A percentile compares a stretch with the other conserved stretches of the same genome.
phyloP scores from a whole-genome alignment of 768 basidiomycete genomes.

The Suillus subluteus region DNA sequence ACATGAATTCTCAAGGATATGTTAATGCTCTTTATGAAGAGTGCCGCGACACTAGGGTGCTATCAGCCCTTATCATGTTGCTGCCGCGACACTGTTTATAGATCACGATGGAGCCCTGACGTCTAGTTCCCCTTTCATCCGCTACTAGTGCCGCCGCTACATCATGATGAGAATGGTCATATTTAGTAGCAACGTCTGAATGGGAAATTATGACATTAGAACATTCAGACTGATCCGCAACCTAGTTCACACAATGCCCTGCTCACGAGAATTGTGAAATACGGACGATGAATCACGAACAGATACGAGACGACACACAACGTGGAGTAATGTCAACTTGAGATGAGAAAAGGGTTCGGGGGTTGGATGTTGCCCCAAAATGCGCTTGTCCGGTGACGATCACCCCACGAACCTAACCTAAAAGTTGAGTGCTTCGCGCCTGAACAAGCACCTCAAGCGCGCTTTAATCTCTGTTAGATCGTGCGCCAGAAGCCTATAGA shows the following conservation, averaged over 20 bases:
- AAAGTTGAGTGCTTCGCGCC: constrained; percentile 18
- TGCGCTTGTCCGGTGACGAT: not conserved
- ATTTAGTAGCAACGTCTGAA: not conserved
- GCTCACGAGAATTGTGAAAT: not conserved
- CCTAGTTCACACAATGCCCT: not conserved
- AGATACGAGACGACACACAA: not conserved
- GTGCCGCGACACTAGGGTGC: too few relatives aligned
- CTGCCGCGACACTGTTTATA: constrained; percentile 3
- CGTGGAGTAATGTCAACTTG: not conserved
- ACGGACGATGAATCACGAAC: not conserved
- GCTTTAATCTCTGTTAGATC: constrained; percentile 32
- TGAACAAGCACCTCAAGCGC: constrained; percentile 28
- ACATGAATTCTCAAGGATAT: not conserved
- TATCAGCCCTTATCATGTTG: not conserved
- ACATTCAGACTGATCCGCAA: not conserved
- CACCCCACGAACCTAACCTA: constrained; percentile 7
- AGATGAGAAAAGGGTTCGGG: not conserved
- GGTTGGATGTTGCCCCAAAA: not conserved
- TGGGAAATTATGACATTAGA: not conserved
- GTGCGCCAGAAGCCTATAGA: constrained; percentile 5
- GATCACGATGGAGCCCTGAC: not conserved
- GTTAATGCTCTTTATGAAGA: not conserved
- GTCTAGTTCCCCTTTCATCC: not conserved
- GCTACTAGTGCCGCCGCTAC: not conserved
- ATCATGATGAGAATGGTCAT: not conserved